Evolutionary conservation across 306 rosid species (phyloP).

Genomic region (Malus fusca): DNA sequence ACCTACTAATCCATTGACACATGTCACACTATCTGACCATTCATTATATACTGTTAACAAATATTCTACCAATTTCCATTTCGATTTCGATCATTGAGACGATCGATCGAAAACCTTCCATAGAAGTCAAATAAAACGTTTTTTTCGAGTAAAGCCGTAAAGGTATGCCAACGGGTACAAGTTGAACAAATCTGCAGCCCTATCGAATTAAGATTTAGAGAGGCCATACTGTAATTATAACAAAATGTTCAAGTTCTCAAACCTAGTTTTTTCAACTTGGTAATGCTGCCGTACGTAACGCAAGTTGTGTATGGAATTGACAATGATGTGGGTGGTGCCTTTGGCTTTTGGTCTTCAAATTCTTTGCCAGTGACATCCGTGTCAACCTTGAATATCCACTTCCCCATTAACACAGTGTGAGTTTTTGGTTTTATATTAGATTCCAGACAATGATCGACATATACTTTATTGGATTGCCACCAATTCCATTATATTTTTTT

Average conservation of each 20-base stretch:
- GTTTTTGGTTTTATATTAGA: neutral
- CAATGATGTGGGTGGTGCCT: neutral
- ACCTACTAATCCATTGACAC: too few species aligned
- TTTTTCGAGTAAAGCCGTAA: neutral
- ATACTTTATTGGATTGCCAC: slow-evolving; percentile 8
- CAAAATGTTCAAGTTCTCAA: too few species aligned
- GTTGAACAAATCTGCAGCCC: neutral
- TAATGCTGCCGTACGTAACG: slow-evolving; percentile 13
- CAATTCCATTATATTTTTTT: neutral
- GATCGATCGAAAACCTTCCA: neutral
- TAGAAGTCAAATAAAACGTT: slow-evolving; percentile 4
- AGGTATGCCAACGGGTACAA: neutral
- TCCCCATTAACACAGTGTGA: neutral
- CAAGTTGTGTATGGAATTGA: slow-evolving; percentile 27
- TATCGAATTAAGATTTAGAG: neutral
- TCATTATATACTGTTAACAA: too few species aligned
- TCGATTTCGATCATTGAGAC: neutral
- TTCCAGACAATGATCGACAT: slow-evolving; percentile 1
- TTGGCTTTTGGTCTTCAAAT: neutral
- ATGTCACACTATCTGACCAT: too few species aligned
- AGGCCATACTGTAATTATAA: neutral
- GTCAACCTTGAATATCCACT: slow-evolving; percentile 9
- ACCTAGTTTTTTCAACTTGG: neutral
- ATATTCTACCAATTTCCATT: neutral
- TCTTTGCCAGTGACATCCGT: neutral